These are phyloP conservation scores for Stagonosporopsis rhizophila DNA, from an alignment of 2,329 filamentous ascomycete species.

Conservation along the genomic window DNA sequence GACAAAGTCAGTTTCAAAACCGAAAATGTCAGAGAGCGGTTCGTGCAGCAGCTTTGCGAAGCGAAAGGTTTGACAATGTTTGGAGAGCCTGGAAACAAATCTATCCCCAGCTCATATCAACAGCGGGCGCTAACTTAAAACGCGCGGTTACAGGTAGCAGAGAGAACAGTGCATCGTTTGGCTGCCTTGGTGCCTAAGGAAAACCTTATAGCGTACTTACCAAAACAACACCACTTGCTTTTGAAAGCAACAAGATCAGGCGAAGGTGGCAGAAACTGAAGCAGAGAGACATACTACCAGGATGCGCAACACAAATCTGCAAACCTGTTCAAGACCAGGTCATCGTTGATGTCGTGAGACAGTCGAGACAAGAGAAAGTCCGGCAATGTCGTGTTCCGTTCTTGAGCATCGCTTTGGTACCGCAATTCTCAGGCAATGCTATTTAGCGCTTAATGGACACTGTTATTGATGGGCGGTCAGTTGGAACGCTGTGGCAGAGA, in stretches of 20 bases:
- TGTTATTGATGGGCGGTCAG: constrained; percentile 20
- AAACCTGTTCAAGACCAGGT: constrained; percentile 27
- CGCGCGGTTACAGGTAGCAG: constrained; percentile 36
- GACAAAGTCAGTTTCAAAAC: constrained; percentile 51
- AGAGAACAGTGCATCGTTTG: constrained; percentile 39
- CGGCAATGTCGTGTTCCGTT: constrained; percentile 44
- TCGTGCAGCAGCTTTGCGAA: constrained; percentile 46
- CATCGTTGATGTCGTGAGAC: constrained; percentile 43
- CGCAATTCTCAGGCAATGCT: constrained; percentile 30
- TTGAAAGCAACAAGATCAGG: background rate
- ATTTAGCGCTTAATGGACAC: constrained; percentile 32
- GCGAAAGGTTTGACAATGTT: constrained; percentile 50
- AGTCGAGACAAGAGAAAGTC: constrained; percentile 40
- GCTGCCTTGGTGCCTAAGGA: constrained; percentile 17
- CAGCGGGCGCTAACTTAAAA: constrained; percentile 47
- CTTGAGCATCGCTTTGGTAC: constrained; percentile 41
- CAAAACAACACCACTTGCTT: constrained; percentile 3
- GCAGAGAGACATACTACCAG: constrained; percentile 29
- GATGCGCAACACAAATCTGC: constrained; percentile 9
- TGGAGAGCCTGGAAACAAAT: constrained; percentile 48
- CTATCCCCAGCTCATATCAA: constrained; percentile 37
- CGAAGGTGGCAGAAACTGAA: background rate
- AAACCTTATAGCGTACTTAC: constrained; percentile 11
- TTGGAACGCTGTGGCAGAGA: constrained; percentile 37
- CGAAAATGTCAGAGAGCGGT: constrained; percentile 43